These are phyloP conservation scores for Penicillium ochrochloron DNA, from an alignment of 495 filamentous ascomycete species.

Conservation along the genomic window DNA sequence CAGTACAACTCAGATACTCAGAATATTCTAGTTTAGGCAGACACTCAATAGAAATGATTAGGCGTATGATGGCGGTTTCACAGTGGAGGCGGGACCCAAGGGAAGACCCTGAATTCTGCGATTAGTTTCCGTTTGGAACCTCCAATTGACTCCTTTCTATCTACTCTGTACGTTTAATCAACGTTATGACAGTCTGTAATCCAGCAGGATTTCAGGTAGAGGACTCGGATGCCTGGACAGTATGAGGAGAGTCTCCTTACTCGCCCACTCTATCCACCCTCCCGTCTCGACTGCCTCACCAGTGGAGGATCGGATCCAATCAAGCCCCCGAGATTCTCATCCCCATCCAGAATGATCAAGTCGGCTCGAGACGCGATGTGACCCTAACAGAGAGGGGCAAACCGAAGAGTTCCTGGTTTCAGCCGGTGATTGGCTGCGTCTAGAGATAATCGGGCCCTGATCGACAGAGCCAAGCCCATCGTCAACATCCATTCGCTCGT, in stretches of 20 bases:
- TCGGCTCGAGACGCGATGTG: slow-evolving; percentile 22
- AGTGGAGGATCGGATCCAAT: slow-evolving; percentile 19
- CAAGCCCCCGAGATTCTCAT: slow-evolving; percentile 1
- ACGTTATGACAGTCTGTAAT: not conserved
- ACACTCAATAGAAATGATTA: not conserved
- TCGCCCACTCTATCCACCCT: not conserved
- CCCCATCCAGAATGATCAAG: not conserved
- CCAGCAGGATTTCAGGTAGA: not conserved
- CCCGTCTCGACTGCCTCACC: slow-evolving; percentile 18
- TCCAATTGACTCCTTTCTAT: not conserved
- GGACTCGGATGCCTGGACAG: not conserved
- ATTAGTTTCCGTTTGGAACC: not conserved
- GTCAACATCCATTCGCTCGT: slow-evolving; percentile 10
- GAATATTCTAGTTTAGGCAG: not conserved
- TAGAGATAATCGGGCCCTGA: slow-evolving; percentile 32
- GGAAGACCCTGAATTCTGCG: not conserved
- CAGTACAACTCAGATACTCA: not conserved
- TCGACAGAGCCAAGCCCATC: slow-evolving; percentile 24
- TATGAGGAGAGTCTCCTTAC: not conserved
- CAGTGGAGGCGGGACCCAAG: not conserved
- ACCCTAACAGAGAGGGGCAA: slow-evolving; percentile 19
- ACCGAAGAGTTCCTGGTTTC: slow-evolving; percentile 3
- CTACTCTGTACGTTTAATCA: not conserved
- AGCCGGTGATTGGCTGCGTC: slow-evolving; percentile 24
- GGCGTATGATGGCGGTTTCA: not conserved